These are phyloP conservation scores for Aspergillus alliaceus DNA, from an alignment of 2,329 filamentous ascomycete species.

Conservation along the genomic window DNA sequence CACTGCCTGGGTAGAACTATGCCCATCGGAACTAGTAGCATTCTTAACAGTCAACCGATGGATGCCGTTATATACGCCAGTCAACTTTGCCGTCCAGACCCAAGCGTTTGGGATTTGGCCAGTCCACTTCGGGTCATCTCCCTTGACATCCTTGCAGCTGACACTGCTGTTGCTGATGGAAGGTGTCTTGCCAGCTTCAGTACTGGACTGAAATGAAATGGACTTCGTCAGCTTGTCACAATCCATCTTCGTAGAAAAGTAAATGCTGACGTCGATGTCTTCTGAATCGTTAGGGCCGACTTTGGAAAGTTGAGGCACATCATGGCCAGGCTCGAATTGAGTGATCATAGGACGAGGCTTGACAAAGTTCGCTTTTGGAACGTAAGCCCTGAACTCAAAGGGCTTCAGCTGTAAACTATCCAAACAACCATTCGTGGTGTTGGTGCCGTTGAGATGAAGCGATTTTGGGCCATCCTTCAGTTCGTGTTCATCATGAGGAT, in stretches of 20 bases:
- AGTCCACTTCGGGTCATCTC: constrained; percentile 39
- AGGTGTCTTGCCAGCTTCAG: constrained; percentile 46
- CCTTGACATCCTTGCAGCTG: constrained; percentile 44
- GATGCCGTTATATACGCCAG: constrained; percentile 60
- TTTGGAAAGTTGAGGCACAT: constrained; percentile 55
- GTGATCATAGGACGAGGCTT: constrained; percentile 59
- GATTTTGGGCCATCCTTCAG: constrained; percentile 49
- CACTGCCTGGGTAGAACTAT: constrained; percentile 49
- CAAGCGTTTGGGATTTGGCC: constrained; percentile 57
- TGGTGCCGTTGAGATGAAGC: constrained; percentile 51
- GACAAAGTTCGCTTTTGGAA: constrained; percentile 53
- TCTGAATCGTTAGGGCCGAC: constrained; percentile 43
- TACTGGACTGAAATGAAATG: constrained; percentile 56
- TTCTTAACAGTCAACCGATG: constrained; percentile 60
- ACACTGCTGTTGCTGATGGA: constrained; percentile 47
- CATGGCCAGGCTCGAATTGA: constrained; percentile 61
- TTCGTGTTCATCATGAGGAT: constrained; percentile 58
- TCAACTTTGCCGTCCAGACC: constrained; percentile 54
- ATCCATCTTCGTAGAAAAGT: constrained; percentile 62
- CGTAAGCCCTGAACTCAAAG: constrained; percentile 62
- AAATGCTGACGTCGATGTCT: constrained; percentile 52
- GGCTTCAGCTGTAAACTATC: constrained; percentile 52
- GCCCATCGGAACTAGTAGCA: constrained; percentile 45
- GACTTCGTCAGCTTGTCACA: constrained; percentile 55
- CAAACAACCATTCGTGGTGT: constrained; percentile 56